These are phyloP conservation scores for Biancaea sappan DNA, from an alignment of 306 rosid species.

Conservation along the genomic window DNA sequence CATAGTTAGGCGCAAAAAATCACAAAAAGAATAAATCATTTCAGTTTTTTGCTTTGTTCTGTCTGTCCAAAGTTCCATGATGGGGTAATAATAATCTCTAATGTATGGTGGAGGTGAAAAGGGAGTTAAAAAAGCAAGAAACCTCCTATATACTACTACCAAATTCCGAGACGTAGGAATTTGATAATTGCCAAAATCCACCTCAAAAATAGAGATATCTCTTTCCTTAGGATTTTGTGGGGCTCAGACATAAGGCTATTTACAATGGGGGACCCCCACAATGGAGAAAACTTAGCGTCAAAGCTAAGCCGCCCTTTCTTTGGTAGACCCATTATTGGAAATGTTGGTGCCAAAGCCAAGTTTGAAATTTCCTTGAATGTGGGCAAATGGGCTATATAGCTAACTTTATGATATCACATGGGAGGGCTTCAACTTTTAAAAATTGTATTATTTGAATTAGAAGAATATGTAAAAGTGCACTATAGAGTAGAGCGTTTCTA, in stretches of 20 bases:
- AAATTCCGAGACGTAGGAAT: constrained; percentile 47
- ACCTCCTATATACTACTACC: constrained; percentile 32
- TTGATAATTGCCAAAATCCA: constrained; percentile 29
- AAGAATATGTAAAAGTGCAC: constrained; percentile 41
- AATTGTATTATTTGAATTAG: constrained; percentile 41
- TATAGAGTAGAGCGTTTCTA: not conserved
- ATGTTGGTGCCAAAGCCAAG: constrained; percentile 54
- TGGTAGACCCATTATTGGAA: constrained; percentile 63
- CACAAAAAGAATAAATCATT: constrained; percentile 64
- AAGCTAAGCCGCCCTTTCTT: constrained; percentile 48
- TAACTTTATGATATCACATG: constrained; percentile 40
- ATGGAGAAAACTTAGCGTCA: constrained; percentile 72
- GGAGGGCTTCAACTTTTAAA: constrained; percentile 43
- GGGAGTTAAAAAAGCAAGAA: constrained; percentile 58
- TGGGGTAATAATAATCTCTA: constrained; percentile 63
- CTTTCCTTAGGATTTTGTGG: constrained; percentile 89
- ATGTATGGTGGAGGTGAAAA: constrained; percentile 60
- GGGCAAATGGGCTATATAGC: constrained; percentile 30
- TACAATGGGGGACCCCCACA: constrained; percentile 52
- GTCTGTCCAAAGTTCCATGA: constrained; percentile 62
- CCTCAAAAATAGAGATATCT: constrained; percentile 48
- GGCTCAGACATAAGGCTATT: constrained; percentile 49
- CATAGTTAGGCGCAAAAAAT: constrained; percentile 50
- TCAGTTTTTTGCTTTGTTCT: constrained; percentile 53
- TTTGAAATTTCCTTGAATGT: constrained; percentile 53